Evolutionary conservation across 169 alveolate species (phyloP).

Genomic region (Plasmodium vivax): DNA sequence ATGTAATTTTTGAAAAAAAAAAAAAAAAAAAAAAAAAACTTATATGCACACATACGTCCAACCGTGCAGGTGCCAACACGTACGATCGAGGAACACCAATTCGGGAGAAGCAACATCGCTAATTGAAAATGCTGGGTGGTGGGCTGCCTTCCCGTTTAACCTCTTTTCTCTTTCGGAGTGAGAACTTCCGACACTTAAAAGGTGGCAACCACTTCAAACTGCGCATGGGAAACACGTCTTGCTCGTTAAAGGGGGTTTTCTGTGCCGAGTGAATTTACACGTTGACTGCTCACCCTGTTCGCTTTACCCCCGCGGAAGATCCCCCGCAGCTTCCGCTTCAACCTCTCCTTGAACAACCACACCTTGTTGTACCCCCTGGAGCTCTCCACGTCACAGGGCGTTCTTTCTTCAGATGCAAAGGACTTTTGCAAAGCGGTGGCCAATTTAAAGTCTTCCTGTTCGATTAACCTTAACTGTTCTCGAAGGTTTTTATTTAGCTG

Average conservation of each 20-base stretch:
- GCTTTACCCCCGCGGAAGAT: neutral
- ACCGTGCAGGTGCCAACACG: neutral
- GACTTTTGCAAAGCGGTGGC: conserved; percentile 25
- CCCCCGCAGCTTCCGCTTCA: neutral
- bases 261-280: neutral
- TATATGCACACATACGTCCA: neutral
- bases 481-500: conserved; percentile 13
- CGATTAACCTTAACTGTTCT: neutral
- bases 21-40: too few relatives aligned
- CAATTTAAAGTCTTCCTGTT: conserved; percentile 3
- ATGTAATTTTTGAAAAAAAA: too few relatives aligned
- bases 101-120: neutral
- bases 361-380: neutral
- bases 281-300: neutral
- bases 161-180: neutral
- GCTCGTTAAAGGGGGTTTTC: neutral
- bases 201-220: neutral
- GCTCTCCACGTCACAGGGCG: neutral
- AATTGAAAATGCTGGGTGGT: neutral
- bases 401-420: neutral
- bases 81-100: neutral
- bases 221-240: neutral
- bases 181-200: neutral
- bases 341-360: neutral
- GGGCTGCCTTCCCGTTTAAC: neutral